These are phyloP conservation scores for Lentinus brumalis DNA, from an alignment of 768 basidiomycete genomes.

Conservation along the genomic window DNA sequence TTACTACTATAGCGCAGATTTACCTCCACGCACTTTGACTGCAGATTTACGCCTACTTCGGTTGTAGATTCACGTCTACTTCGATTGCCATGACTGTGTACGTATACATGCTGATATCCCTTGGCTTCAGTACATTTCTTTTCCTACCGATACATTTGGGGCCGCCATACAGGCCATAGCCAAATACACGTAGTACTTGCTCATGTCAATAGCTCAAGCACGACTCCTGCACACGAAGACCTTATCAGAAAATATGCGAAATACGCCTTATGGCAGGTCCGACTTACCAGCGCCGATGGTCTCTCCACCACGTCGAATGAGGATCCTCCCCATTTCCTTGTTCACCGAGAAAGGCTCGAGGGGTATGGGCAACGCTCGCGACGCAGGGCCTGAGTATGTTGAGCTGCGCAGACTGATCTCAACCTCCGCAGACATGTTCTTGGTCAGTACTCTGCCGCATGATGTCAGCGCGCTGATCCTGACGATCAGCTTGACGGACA, in stretches of 20 bases:
- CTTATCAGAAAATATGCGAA: not conserved
- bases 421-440: conserved; percentile 81
- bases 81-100: too few species aligned
- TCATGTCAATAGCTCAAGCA: conserved; percentile 13
- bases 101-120: too few species aligned
- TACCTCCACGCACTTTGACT: too few species aligned
- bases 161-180: not conserved
- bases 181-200: not conserved
- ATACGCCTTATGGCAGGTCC: not conserved
- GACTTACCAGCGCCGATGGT: conserved; percentile 83
- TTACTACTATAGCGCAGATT: too few species aligned
- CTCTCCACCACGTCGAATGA: conserved; percentile 88
- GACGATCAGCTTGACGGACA: not conserved
- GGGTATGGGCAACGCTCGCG: conserved; percentile 64
- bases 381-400: conserved; percentile 48
- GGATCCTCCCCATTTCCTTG: conserved; percentile 94
- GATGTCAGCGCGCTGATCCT: not conserved
- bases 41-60: too few species aligned
- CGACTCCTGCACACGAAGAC: conserved; percentile 9
- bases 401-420: conserved; percentile 73
- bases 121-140: too few species aligned
- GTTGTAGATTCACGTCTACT: too few species aligned
- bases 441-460: conserved; percentile 73
- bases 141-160: too few species aligned
- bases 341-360: conserved; percentile 84